Base-by-base conservation (phyloP, 345 rosid species). In the Euphorbia lathyris region DNA sequence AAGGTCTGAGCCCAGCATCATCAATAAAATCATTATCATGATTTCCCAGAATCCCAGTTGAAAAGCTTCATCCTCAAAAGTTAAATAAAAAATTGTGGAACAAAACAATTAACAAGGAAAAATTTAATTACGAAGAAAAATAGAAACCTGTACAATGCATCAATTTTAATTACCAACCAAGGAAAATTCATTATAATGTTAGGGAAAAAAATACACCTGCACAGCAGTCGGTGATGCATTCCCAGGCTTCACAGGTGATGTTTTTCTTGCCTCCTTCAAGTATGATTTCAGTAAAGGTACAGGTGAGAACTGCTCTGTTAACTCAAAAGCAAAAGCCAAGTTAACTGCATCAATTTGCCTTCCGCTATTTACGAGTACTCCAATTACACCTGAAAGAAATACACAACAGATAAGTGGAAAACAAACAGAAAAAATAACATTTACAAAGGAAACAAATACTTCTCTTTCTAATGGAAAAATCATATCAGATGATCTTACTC, bases 291-390 rank as follows among this genome's bases (percentile, higher is more conserved):
- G 82, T 63, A 92, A 72, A 60, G 86, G 83, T 52, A 92, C 97
- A 52, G 97, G 97, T 36, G 87, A 74, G 81, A 96, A 96, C 82
- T 81, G 90, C 68, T 83, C 86, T 7, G 91, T 90, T 51, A 96
- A 86, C 83, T 85, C 88, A 84, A 96, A 96, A 50, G 97, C 96
- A 82, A 92, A 96, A 63, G 99, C 98, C 86, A 92, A 70, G 85
- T 92, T 96, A 70, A 96, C 93, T 8, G 99, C 98, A 86, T 92
- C 99, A 59, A 96, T 90, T 71, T 90, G 99, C 72, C 96, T 92
- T 74, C 96, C 98, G 83, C 88, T 86, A 76, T 81, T 88, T 36
- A 88, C 74, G 62, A 96, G 83, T 68, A 90, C 92, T 84, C 88
- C 86, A 63, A 96, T 86, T 48, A 90, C 94, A 78, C 95, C 99